Conservation (phyloP, 441 rosid genomes). For the Dalechampia spathulata region DNA sequence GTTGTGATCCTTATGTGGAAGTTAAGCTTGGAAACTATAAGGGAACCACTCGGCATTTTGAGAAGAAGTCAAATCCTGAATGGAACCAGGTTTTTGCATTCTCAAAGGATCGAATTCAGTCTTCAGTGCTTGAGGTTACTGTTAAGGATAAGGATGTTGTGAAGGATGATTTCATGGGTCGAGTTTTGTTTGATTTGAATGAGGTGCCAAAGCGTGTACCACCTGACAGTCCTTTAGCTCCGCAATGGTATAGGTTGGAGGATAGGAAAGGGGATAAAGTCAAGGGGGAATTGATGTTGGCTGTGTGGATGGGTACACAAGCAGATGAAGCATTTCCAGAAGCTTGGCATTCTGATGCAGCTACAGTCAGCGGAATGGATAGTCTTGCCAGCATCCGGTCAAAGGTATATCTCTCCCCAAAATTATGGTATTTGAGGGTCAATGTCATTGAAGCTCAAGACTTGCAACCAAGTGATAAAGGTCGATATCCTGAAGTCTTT, state of each 20-base stretch:
- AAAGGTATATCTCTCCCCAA: conserved; percentile 92
- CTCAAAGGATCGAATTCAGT: conserved; percentile 87
- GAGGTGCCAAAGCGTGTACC: conserved; percentile 92
- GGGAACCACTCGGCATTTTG: conserved; percentile 80
- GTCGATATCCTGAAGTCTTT: conserved; percentile 73
- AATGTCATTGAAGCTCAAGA: conserved; percentile 98
- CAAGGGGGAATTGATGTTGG: conserved; percentile 86
- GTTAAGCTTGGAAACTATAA: conserved; percentile 89
- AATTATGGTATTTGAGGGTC: conserved; percentile 92
- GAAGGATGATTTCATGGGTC: conserved; percentile 88
- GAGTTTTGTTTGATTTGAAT: conserved; percentile 63
- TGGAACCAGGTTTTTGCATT: conserved; percentile 97
- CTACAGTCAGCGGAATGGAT: conserved; percentile 67
- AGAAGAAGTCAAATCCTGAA: conserved; percentile 84
- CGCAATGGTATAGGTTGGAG: conserved; percentile 93
- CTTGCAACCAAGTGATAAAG: conserved; percentile 55
- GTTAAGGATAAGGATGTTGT: conserved; percentile 84
- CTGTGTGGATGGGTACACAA: conserved; percentile 98
- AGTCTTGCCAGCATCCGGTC: conserved; percentile 81
- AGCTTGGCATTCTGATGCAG: conserved; percentile 99
- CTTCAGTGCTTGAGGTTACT: conserved; percentile 67
- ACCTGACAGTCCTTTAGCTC: conserved; percentile 94
- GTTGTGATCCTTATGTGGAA: conserved; percentile 90
- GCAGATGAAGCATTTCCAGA: conserved; percentile 98
- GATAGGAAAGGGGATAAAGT: conserved; percentile 63